These are phyloP conservation scores for Haplosporangium gracile DNA, from an alignment of 192 early-diverging fungal species.

Conservation along the genomic window DNA sequence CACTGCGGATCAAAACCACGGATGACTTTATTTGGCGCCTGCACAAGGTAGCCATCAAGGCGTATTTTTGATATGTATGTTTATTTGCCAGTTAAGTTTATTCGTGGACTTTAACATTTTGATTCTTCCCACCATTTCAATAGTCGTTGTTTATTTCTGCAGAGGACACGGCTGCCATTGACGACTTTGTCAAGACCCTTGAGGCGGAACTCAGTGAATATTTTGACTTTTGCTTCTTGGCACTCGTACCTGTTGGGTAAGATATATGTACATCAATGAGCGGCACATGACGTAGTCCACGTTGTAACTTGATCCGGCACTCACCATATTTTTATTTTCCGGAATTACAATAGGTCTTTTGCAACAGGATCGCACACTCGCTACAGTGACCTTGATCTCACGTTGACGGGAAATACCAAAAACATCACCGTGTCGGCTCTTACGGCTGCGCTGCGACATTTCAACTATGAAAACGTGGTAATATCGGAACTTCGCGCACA, in stretches of 20 bases:
- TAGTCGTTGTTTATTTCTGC: conserved; percentile 18
- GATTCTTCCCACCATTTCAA: neutral
- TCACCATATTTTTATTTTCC: neutral
- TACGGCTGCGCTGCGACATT: conserved; percentile 23
- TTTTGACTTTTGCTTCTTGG: conserved; percentile 43
- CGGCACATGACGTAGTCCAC: neutral
- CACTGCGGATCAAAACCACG: conserved; percentile 4
- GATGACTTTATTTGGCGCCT: conserved; percentile 52
- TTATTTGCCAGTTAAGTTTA: neutral
- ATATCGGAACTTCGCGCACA: neutral
- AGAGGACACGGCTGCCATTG: neutral
- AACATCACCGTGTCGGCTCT: conserved; percentile 13
- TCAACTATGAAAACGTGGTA: conserved; percentile 20
- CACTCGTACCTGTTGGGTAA: conserved; percentile 34
- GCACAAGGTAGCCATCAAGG: conserved; percentile 28
- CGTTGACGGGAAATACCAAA: conserved; percentile 38
- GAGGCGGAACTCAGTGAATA: conserved; percentile 47
- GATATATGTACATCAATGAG: neutral
- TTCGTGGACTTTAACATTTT: neutral
- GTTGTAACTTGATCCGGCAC: neutral
- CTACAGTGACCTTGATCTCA: conserved; percentile 37
- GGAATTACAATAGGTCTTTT: conserved; percentile 21
- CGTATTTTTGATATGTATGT: neutral
- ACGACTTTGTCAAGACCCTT: conserved; percentile 25
- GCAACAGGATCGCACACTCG: conserved; percentile 25